Evolutionary conservation across 2,329 filamentous ascomycete species (phyloP).

Genomic region (Aspergillus sp.): DNA sequence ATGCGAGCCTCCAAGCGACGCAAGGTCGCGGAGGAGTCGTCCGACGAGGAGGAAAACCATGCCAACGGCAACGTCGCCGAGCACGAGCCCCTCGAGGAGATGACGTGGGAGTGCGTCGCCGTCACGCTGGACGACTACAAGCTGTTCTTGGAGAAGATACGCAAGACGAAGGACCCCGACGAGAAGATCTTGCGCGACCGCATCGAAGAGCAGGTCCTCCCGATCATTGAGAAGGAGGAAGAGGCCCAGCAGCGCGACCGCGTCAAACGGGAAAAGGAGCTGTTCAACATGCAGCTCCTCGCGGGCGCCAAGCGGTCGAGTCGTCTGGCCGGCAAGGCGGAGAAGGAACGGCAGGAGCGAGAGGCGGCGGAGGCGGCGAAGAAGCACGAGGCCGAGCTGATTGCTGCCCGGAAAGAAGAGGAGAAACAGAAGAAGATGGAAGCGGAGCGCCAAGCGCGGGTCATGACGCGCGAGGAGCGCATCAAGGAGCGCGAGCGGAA

Average conservation of each 20-base stretch:
- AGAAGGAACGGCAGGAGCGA: constrained; percentile 73
- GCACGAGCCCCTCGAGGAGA: constrained; percentile 69
- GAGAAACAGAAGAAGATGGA: constrained; percentile 64
- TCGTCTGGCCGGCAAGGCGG: constrained; percentile 76
- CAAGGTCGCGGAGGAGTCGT: constrained; percentile 47
- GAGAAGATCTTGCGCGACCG: constrained; percentile 75
- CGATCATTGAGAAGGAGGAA: constrained; percentile 75
- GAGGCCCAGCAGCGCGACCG: constrained; percentile 68
- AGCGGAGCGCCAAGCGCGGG: constrained; percentile 72
- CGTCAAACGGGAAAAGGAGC: constrained; percentile 74
- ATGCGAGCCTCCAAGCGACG: constrained; percentile 70
- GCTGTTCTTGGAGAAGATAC: constrained; percentile 67
- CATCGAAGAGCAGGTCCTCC: constrained; percentile 75
- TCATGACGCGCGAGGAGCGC: constrained; percentile 81
- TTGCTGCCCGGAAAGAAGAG: constrained; percentile 59
- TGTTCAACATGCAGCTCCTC: constrained; percentile 79
- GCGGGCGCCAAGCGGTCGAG: constrained; percentile 94
- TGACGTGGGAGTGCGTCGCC: constrained; percentile 89
- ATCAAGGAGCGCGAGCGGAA: constrained; percentile 82
- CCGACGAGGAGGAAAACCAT: constrained; percentile 45
- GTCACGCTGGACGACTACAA: constrained; percentile 77
- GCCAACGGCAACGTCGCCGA: constrained; percentile 30
- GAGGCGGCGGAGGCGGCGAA: constrained; percentile 68
- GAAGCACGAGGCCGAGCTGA: constrained; percentile 63
- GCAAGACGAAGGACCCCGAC: constrained; percentile 76